Evolutionary conservation across 305 asterid genomes (phyloP).

Genomic region (Lippia alba): DNA sequence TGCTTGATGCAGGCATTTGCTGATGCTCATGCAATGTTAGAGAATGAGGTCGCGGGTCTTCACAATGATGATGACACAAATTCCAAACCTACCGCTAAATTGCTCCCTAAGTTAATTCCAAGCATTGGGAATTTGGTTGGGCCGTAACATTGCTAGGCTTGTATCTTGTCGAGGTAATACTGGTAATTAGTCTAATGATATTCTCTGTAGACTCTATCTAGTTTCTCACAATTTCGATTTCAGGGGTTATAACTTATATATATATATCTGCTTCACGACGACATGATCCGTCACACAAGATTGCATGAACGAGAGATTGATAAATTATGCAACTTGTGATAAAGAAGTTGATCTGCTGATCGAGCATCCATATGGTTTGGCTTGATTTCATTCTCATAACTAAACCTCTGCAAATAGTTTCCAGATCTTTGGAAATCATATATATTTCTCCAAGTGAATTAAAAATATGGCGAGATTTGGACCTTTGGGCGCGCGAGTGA

Average conservation of each 20-base stretch:
- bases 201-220: not conserved
- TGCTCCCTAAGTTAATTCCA: conserved; percentile 90
- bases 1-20: conserved; percentile 83
- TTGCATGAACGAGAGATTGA: not conserved
- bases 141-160: conserved; percentile 44
- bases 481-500: too few relatives aligned
- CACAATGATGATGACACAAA: conserved; percentile 50
- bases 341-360: conserved; percentile 22
- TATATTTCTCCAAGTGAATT: too few relatives aligned
- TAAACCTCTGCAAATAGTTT: too few relatives aligned
- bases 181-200: not conserved
- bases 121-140: conserved; percentile 73
- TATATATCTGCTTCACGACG: not conserved
- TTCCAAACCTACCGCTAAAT: conserved; percentile 54
- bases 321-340: conserved; percentile 22
- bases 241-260: conserved; percentile 21
- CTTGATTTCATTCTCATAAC: not conserved
- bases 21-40: conserved; percentile 93
- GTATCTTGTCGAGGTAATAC: conserved; percentile 30
- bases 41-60: conserved; percentile 64
- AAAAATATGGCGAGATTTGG: too few relatives aligned
- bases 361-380: conserved; percentile 3
- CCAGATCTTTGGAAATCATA: too few relatives aligned
- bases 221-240: not conserved
- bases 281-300: conserved; percentile 5